Base-by-base conservation (phyloP, 306 rosid species). In the Crotalaria pallida region DNA sequence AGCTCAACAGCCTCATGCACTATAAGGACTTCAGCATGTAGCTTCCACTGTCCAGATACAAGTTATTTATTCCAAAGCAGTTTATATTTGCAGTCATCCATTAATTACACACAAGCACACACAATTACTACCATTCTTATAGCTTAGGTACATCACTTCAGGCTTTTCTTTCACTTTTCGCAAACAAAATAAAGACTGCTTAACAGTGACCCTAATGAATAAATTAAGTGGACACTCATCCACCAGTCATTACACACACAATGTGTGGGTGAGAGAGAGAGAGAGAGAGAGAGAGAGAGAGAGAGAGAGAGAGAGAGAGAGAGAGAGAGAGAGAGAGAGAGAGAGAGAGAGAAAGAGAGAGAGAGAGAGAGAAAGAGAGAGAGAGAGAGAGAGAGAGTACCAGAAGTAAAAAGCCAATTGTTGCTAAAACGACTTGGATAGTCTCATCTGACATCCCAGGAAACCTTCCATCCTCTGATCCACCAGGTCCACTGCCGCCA, bases 341-440 rank as follows among this genome's bases (percentile, higher is more conserved):
- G 40, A 7, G 38, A 33, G 15, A 19, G 7, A 59, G 58, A 62
- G 34, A 33, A 69, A 49, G 51, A 71, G 60, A 15, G 58, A 47
- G 55, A 31, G 40, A 34, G 0, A 31, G 40, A 34, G 0, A 34
- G 8, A 34, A 2, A 31, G 10, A 7, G 40, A 7, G 38, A 33
- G 15, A 19, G 7, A 59, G 58, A 62, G 34, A 33, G 71, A 49
- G 51, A 71, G 60, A 15, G 58, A 47, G 55, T 90, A 93, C 98
- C 94, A 93, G 12, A 58, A 87, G 74, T 72, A 93, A 48, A 50
- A 93, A 81, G 79, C 89, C 89, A 44, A 78, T 19, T 47, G 94
- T 87, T 38, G 98, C 97, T 4, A 93, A 71, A 78, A 87, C 15
- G 7, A 91, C 78, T 84, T 93, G 97, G 48, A 84, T 26, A 36